Evolutionary conservation across 495 filamentous ascomycete species (phyloP).

Genomic region (Talaromyces adpressus): DNA sequence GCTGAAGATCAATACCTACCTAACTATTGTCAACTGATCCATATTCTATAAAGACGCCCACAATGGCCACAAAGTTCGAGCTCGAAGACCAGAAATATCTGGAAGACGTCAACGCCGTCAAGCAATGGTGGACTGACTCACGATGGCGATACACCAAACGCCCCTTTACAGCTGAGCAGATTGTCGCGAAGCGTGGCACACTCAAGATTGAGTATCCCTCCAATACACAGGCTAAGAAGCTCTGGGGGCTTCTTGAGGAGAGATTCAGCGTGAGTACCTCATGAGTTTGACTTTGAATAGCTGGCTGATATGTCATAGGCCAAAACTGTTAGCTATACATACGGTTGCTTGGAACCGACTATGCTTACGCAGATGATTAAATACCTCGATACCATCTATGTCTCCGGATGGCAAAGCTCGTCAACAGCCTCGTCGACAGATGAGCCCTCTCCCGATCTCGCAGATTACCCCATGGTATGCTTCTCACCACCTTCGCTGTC

Average conservation of each 20-base stretch:
- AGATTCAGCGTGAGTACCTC: constrained; percentile 65
- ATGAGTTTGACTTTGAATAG: not conserved
- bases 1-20: not conserved
- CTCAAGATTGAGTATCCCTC: constrained; percentile 89
- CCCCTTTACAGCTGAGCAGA: constrained; percentile 93
- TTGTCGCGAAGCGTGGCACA: constrained; percentile 88
- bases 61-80: constrained; percentile 43
- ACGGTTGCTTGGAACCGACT: constrained; percentile 93
- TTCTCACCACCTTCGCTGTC: not conserved
- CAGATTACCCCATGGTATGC: constrained; percentile 92
- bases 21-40: not conserved
- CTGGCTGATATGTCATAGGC: constrained; percentile 42
- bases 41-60: not conserved
- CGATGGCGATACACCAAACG: constrained; percentile 91
- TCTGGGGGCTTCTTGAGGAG: constrained; percentile 82
- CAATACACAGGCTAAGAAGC: constrained; percentile 83
- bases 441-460: constrained; percentile 95
- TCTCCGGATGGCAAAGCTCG: constrained; percentile 97
- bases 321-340: constrained; percentile 82
- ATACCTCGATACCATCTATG: constrained; percentile 96
- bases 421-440: constrained; percentile 90
- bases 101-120: constrained; percentile 76
- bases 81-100: constrained; percentile 73
- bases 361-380: constrained; percentile 99
- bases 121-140: constrained; percentile 89